These are phyloP conservation scores for Kokia cookei DNA, from an alignment of 441 rosid genomes.

Conservation along the genomic window DNA sequence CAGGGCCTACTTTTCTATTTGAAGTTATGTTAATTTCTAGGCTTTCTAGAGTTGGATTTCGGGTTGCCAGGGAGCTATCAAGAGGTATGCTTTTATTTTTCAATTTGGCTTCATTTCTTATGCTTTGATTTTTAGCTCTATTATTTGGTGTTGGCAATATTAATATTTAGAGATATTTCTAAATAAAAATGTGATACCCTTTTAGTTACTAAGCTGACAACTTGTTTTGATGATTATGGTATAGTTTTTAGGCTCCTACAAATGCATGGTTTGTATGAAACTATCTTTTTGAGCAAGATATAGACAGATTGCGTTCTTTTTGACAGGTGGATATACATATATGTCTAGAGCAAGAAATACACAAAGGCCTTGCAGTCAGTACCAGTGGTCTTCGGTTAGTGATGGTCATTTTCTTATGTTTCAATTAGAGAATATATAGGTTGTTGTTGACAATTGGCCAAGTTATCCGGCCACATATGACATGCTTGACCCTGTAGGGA, in stretches of 20 bases:
- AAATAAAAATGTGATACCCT: background rate
- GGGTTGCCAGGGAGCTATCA: slow-evolving; percentile 32
- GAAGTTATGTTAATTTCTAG: slow-evolving; percentile 33
- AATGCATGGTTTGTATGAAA: background rate
- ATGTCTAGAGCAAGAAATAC: slow-evolving; percentile 10
- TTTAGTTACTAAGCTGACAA: background rate
- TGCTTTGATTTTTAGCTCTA: background rate
- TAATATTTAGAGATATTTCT: background rate
- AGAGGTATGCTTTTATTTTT: slow-evolving; percentile 27
- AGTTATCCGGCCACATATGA: background rate
- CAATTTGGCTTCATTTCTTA: background rate
- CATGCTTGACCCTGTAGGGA: background rate
- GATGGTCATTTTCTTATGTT: background rate
- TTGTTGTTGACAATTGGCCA: background rate
- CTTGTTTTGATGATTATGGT: background rate
- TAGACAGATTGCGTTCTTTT: background rate
- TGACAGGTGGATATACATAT: slow-evolving; percentile 33
- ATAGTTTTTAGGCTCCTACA: background rate
- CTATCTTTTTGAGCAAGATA: background rate
- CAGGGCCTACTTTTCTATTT: background rate
- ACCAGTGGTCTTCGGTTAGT: slow-evolving; percentile 42
- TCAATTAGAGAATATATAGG: background rate
- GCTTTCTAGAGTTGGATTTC: slow-evolving; percentile 34
- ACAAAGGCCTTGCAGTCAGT: slow-evolving; percentile 23
- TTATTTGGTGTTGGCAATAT: background rate